Evolutionary conservation across 2,329 filamentous ascomycete genomes (phyloP).

Genomic region (Colletotrichum caudatum): DNA sequence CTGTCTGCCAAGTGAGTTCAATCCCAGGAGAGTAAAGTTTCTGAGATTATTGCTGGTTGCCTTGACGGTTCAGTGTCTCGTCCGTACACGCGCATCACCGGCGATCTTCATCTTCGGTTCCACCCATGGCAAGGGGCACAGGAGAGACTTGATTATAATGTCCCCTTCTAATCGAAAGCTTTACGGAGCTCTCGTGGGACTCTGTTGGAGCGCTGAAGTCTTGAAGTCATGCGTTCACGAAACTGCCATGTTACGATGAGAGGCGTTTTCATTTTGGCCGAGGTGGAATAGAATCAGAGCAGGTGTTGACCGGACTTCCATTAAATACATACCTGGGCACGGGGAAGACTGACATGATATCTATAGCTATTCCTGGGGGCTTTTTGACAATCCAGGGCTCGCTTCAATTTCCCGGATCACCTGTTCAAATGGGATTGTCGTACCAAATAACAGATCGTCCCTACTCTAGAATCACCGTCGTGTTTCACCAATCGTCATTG

Average conservation of each 20-base stretch:
- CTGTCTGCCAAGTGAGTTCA: too few relatives aligned
- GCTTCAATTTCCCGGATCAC: constrained; percentile 41
- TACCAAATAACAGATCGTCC: not conserved
- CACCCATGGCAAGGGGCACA: not conserved
- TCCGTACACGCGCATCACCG: constrained; percentile 47
- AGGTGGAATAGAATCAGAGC: too few relatives aligned
- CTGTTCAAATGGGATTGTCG: not conserved
- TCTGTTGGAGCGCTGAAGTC: not conserved
- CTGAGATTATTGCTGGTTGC: constrained; percentile 63
- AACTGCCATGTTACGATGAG: too few relatives aligned
- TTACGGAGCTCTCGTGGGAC: not conserved
- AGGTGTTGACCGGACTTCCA: too few relatives aligned
- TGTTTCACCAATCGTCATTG: not conserved
- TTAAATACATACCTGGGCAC: too few relatives aligned
- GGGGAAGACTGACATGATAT: too few relatives aligned
- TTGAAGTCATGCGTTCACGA: not conserved
- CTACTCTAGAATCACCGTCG: not conserved
- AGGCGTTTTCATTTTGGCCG: too few relatives aligned
- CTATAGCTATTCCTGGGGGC: too few relatives aligned
- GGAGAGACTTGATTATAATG: not conserved
- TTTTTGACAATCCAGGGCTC: too few relatives aligned
- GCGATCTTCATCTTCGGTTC: not conserved
- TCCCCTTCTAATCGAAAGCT: not conserved
- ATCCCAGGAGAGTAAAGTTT: too few relatives aligned
- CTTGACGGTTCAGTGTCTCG: constrained; percentile 61